Percentiles rank a stretch among this genome's conserved stretches.
phyloP scores from a whole-genome alignment of 2,329 filamentous ascomycete genomes.

The Knoxdaviesia capensis region DNA sequence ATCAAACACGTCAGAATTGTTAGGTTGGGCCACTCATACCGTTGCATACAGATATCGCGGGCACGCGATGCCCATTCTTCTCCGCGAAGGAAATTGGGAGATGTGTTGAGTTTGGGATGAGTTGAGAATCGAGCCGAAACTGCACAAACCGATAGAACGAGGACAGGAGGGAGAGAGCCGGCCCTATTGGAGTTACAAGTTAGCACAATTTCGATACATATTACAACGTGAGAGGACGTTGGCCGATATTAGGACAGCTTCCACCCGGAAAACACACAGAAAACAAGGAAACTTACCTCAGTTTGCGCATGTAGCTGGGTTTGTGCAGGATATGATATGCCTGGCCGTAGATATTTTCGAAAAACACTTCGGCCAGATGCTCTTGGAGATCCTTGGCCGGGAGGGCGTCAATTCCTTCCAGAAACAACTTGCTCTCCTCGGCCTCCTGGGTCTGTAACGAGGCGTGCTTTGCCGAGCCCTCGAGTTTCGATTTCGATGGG shows the following conservation, averaged over 20 bases:
- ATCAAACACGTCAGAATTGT: constrained; percentile 84
- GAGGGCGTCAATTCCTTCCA: constrained; percentile 64
- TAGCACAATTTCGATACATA: background rate
- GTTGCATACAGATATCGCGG: constrained; percentile 66
- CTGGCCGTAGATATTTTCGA: constrained; percentile 89
- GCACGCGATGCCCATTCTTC: constrained; percentile 81
- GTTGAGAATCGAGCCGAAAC: constrained; percentile 89
- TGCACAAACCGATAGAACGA: constrained; percentile 85
- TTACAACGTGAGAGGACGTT: too few relatives aligned
- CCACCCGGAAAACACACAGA: too few relatives aligned
- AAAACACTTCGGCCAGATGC: constrained; percentile 85
- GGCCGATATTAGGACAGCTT: too few relatives aligned
- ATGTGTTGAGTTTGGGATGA: constrained; percentile 58
- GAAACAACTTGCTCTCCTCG: constrained; percentile 58
- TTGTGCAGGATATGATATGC: constrained; percentile 90
- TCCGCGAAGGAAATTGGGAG: constrained; percentile 64
- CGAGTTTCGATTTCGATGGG: constrained; percentile 26
- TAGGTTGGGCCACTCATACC: constrained; percentile 90
- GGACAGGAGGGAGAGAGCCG: constrained; percentile 67
- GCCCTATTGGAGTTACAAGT: constrained; percentile 23
- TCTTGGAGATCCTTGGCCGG: constrained; percentile 79
- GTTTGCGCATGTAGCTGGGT: constrained; percentile 84
- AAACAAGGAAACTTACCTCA: constrained; percentile 30
- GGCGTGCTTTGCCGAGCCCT: constrained; percentile 26
- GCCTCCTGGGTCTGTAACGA: constrained; percentile 35